phyloP scores from a whole-genome alignment of 805 yeast genomes.

The Zygoascus tannicola region DNA sequence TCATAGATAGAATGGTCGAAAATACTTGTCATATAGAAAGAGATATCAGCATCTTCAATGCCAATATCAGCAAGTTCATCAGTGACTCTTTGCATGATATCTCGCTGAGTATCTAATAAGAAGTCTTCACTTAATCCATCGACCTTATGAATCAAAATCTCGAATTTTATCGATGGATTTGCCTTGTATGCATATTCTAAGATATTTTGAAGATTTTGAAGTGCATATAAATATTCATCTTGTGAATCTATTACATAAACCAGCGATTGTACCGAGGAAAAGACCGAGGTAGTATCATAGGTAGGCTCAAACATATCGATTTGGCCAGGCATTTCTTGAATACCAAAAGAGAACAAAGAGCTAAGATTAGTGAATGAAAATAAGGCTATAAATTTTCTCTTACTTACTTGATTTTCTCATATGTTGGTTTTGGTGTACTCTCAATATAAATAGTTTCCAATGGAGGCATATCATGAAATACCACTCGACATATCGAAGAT shows the following conservation, averaged over 20 bases:
- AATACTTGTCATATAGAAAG: constrained; percentile 85
- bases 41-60: constrained; percentile 80
- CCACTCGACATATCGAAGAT: constrained; percentile 91
- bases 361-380: too few relatives aligned
- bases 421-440: constrained; percentile 79
- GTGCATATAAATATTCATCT: constrained; percentile 88
- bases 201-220: constrained; percentile 80
- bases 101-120: constrained; percentile 88
- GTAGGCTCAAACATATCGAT: constrained; percentile 79
- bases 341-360: constrained; percentile 78
- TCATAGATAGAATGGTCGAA: constrained; percentile 95
- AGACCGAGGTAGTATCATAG: constrained; percentile 56
- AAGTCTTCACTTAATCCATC: constrained; percentile 94
- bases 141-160: constrained; percentile 88
- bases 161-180: constrained; percentile 79
- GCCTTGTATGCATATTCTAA: constrained; percentile 79
- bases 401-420: constrained; percentile 55
- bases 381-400: too few relatives aligned
- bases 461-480: constrained; percentile 94
- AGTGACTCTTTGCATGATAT: constrained; percentile 90
- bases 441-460: constrained; percentile 85
- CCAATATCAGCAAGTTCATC: constrained; percentile 88
- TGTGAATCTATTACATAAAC: constrained; percentile 93
- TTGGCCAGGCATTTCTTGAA: constrained; percentile 94
- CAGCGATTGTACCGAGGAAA: constrained; percentile 76